phyloP scores from a whole-genome alignment of 2,329 filamentous ascomycete genomes.

The Graphilbum sp. region DNA sequence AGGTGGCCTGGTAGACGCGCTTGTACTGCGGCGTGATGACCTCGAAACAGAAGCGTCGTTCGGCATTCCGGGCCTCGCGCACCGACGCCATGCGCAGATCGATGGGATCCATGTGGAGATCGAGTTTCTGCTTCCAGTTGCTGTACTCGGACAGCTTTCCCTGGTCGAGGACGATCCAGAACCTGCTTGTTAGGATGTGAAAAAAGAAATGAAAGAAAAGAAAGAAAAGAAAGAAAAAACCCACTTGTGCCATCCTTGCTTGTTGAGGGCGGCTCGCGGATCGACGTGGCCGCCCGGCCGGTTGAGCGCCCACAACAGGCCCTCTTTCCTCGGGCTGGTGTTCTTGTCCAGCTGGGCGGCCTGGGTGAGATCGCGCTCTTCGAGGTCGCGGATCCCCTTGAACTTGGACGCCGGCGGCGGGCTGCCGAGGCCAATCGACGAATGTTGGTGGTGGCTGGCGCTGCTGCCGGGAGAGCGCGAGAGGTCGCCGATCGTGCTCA shows the following conservation, averaged over 20 bases:
- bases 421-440: slow-evolving; percentile 29
- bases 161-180: slow-evolving; percentile 96
- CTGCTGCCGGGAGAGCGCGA: slow-evolving; percentile 42
- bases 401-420: slow-evolving; percentile 47
- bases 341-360: slow-evolving; percentile 36
- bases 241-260: slow-evolving; percentile 97
- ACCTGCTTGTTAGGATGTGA: too few relatives aligned
- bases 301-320: slow-evolving; percentile 85
- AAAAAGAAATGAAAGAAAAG: background rate
- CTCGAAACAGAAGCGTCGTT: slow-evolving; percentile 93
- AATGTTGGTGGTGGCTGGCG: slow-evolving; percentile 25
- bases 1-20: slow-evolving; percentile 91
- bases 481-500: slow-evolving; percentile 22
- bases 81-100: slow-evolving; percentile 95
- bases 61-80: slow-evolving; percentile 83
- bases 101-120: slow-evolving; percentile 95
- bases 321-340: slow-evolving; percentile 71
- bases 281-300: slow-evolving; percentile 88
- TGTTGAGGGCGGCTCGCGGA: slow-evolving; percentile 73
- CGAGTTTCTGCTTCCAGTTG: slow-evolving; percentile 96
- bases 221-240: slow-evolving; percentile 18
- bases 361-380: slow-evolving; percentile 57
- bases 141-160: slow-evolving; percentile 95
- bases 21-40: slow-evolving; percentile 95
- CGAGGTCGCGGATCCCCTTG: slow-evolving; percentile 81